phyloP scores from a whole-genome alignment of 2,329 filamentous ascomycete genomes.

The Dactylonectria estremocensis region DNA sequence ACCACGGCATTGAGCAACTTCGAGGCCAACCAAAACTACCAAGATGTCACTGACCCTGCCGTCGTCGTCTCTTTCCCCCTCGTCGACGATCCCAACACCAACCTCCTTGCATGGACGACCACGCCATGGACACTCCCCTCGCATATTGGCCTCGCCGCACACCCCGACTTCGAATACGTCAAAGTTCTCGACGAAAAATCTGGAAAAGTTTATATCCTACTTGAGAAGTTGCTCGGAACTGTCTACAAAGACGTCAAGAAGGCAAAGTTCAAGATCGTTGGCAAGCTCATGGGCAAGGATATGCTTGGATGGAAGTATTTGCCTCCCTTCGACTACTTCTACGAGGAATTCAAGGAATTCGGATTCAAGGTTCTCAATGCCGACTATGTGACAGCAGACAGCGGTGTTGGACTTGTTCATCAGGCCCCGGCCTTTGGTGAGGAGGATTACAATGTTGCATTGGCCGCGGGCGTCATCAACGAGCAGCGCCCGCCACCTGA shows the following conservation, averaged over 20 bases:
- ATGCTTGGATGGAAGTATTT: conserved; percentile 93
- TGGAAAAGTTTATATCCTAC: conserved; percentile 86
- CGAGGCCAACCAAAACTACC: conserved; percentile 94
- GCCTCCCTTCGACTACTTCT: conserved; percentile 91
- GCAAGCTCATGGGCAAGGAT: conserved; percentile 85
- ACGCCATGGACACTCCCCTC: conserved; percentile 90
- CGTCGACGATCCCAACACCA: conserved; percentile 80
- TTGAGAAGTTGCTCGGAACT: conserved; percentile 85
- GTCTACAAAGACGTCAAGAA: conserved; percentile 97
- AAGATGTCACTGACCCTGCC: conserved; percentile 91
- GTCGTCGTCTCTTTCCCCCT: conserved; percentile 92
- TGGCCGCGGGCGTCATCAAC: conserved; percentile 82
- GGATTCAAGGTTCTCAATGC: conserved; percentile 89
- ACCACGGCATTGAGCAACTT: conserved; percentile 94
- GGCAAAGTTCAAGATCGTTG: conserved; percentile 88
- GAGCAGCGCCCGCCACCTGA: conserved; percentile 87
- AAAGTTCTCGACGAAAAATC: conserved; percentile 88
- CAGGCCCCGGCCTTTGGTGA: conserved; percentile 95
- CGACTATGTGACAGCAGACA: conserved; percentile 88
- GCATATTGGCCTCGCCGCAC: conserved; percentile 82
- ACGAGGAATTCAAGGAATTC: conserved; percentile 87
- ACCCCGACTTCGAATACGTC: conserved; percentile 89
- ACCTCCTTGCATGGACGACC: conserved; percentile 89
- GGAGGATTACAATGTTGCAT: conserved; percentile 91
- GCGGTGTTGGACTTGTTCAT: conserved; percentile 94